Base-by-base conservation (phyloP, 345 rosid genomes). In the Euclidium syriacum region DNA sequence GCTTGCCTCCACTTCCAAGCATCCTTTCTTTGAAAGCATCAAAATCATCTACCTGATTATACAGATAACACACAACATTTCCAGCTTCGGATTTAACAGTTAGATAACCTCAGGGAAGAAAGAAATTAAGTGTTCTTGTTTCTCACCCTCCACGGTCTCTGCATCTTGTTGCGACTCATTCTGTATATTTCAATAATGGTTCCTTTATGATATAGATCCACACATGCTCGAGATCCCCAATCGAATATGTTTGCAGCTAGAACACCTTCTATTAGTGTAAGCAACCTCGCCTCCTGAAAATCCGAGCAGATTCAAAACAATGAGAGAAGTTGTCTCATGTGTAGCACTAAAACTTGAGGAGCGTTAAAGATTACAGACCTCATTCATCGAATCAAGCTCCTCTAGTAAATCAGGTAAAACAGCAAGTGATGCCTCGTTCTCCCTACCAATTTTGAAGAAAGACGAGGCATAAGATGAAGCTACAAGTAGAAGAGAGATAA, bases 211-310 rank as follows among this genome's bases (percentile, higher is more conserved):
- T 94, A 94, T 54, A 94, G 90, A 60, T 94, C 99, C 75, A 94
- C 99, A 74, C 99, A 94, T 23, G 99, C 96, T 49, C 95, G 87
- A 58, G 97, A 90, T 65, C 99, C 99, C 99, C 99, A 94, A 75
- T 94, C 99, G 58, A 94, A 94, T 77, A 94, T 94, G 57, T 94
- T 94, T 56, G 99, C 99, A 67, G 99, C 99, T 48, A 94, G 85
- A 73, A 87, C 99, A 52, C 99, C 99, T 73, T 87, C 97, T 34
- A 94, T 86, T 33, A 94, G 81, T 40, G 83, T 83, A 62, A 90
- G 95, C 81, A 90, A 75, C 77, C 97, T 83, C 20, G 86, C 65
- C 78, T 94, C 99, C 99, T 94, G 84, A 57, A 70, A 72, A 58
- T 33, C 20, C 22, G 35, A 60, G 58, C 41, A 64, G 47, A 10